Base-by-base conservation (phyloP, 192 early-diverging fungal species). In the Powellomyces hirtus region DNA sequence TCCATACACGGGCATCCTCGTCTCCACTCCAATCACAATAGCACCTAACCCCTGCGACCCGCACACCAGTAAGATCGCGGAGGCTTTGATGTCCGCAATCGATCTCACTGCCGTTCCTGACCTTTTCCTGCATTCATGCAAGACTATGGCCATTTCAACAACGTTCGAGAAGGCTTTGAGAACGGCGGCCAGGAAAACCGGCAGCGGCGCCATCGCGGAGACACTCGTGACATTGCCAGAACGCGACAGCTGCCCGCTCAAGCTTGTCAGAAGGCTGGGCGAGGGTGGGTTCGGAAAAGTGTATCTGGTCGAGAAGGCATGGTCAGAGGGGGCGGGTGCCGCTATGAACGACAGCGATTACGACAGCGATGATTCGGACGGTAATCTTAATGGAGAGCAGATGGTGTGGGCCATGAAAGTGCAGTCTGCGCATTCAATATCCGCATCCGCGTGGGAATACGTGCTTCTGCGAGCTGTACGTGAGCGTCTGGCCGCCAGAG, bases 381-480 rank as follows among this genome's bases (percentile, higher is more conserved):
- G 24, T 30, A 16, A 49, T 16, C n/a, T 14, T 24, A 14, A 49
- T 16, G 62, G 4, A 4, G 44, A 45, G 55, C 33, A 61, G 20
- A 62, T 22, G 18, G n/a, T n/a, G n/a, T 74, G 27, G n/a, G 72
- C 72, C 40, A 20, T 80, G 16, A 73, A 80, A 46, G 52, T 80
- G 1, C 56, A 70, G 18, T 27, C 53, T 16, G 5, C 29, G 18
- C n/a, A 18, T 5, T 2, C 16, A 27, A 64, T 62, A 18, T n/a
- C n/a, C n/a, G 38, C 75, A 16, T 30, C 38, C 13, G 29, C 62
- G 38, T 80, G 78, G 80, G 80, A 83, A 59, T 78, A 64, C 49
- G 74, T 71, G 61, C 33, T 65, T 1, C 57, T 84, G 13, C 1
- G 22, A 16, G 44, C 40, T 6, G 38, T 80, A 11, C 72, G 63